These are phyloP conservation scores for Zasmidium citrigriseum DNA, from an alignment of 2,329 filamentous ascomycete species.

Conservation along the genomic window DNA sequence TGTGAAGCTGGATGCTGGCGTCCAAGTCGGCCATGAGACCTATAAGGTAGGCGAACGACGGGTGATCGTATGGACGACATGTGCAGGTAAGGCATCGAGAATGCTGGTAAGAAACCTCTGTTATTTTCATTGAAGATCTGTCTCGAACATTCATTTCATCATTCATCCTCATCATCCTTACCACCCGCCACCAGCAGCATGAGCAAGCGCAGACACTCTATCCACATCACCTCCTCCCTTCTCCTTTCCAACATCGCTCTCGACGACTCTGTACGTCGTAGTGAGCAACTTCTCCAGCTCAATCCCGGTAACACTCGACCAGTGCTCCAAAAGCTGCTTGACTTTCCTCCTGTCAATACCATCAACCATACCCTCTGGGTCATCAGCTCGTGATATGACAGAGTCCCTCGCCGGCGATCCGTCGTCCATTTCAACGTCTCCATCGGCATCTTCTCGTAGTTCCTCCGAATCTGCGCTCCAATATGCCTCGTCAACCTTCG, in stretches of 20 bases:
- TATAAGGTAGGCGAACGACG: too few relatives aligned
- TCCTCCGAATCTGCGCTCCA: conserved; percentile 34
- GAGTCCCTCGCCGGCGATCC: conserved; percentile 24
- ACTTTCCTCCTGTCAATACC: conserved; percentile 67
- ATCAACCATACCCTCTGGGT: conserved; percentile 27
- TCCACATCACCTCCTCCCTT: conserved; percentile 69
- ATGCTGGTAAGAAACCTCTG: too few relatives aligned
- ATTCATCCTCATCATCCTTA: conserved; percentile 58
- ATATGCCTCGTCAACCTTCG: conserved; percentile 64
- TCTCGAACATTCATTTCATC: neutral
- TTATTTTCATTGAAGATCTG: too few relatives aligned
- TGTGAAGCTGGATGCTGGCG: too few relatives aligned
- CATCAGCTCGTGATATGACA: conserved; percentile 27
- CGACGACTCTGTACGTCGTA: conserved; percentile 88
- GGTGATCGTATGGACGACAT: too few relatives aligned
- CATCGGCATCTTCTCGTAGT: conserved; percentile 12
- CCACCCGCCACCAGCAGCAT: conserved; percentile 93
- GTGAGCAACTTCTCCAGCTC: conserved; percentile 71
- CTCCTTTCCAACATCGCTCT: conserved; percentile 90
- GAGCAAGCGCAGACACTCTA: conserved; percentile 82
- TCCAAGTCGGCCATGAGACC: too few relatives aligned
- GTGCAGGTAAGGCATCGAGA: too few relatives aligned
- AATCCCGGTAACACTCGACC: conserved; percentile 72
- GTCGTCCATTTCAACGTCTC: conserved; percentile 22
- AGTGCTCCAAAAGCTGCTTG: conserved; percentile 70